Conservation (phyloP, 805 yeast genomes). For the Cyberlindnera euphorbiiphila region DNA sequence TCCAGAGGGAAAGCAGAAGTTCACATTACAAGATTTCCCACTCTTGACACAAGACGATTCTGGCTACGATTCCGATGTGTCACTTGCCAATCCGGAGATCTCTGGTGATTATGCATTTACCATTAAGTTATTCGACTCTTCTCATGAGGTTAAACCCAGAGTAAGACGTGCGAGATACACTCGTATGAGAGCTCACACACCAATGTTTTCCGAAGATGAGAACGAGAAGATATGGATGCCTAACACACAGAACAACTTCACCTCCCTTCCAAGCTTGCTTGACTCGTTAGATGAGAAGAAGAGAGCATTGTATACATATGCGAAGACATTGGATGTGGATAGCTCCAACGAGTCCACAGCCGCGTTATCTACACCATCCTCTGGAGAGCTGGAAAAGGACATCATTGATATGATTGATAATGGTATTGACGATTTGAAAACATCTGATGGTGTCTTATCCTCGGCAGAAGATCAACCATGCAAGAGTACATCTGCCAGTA, state of each 20-base stretch:
- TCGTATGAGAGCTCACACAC: background rate
- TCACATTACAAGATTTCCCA: conserved; percentile 34
- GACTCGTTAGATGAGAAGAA: conserved; percentile 30
- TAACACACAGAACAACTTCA: conserved; percentile 35
- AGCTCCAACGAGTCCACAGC: conserved; percentile 12
- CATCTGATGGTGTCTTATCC: background rate
- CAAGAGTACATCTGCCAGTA: background rate
- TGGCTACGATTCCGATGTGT: conserved; percentile 44
- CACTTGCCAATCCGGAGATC: conserved; percentile 49
- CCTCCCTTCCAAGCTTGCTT: conserved; percentile 36
- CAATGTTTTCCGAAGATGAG: conserved; percentile 1
- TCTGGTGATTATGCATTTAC: conserved; percentile 47
- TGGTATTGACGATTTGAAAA: conserved; percentile 5
- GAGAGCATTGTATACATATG: conserved; percentile 31
- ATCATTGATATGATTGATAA: background rate
- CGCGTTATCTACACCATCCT: background rate
- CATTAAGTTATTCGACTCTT: conserved; percentile 37
- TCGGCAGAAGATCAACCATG: conserved; percentile 1
- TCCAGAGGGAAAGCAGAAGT: conserved; percentile 10
- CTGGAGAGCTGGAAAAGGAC: conserved; percentile 1
- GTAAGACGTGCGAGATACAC: conserved; percentile 14
- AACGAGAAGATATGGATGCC: conserved; percentile 42
- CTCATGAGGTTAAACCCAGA: conserved; percentile 19
- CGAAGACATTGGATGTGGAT: conserved; percentile 16
- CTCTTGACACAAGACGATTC: conserved; percentile 31